Percentiles rank a stretch among this genome's conserved stretches.
These are phyloP conservation scores for Oropetium thomaeum DNA, from an alignment of 176 grass and related monocot species.

Conservation along the genomic window DNA sequence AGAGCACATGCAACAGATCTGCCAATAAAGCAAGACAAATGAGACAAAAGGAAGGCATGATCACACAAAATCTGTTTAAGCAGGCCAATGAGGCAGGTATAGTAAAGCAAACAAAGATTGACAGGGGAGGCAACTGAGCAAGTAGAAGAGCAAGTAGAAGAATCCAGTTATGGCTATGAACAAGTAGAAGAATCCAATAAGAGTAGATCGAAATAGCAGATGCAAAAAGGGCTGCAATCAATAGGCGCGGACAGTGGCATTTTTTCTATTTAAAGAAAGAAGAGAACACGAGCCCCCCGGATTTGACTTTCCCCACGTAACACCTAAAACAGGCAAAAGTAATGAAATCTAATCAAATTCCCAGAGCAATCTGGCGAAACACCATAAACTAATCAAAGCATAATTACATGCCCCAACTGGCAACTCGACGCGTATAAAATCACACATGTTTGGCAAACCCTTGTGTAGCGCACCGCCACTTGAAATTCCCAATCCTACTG, in stretches of 20 bases:
- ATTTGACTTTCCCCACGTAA: conserved; percentile 46
- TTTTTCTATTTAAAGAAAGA: conserved; percentile 30
- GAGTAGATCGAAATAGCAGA: conserved; percentile 30
- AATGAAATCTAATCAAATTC: conserved; percentile 42
- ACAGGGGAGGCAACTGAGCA: not conserved
- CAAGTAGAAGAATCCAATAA: not conserved
- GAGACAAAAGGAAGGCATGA: conserved; percentile 9
- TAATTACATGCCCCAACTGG: conserved; percentile 21
- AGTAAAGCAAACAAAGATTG: not conserved
- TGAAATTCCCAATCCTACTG: conserved; percentile 26
- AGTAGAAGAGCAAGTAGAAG: not conserved
- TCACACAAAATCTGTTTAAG: not conserved
- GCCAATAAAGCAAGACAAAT: conserved; percentile 17
- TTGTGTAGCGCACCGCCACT: not conserved
- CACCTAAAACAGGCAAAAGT: conserved; percentile 31
- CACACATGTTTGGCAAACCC: conserved; percentile 5
- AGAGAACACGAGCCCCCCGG: conserved; percentile 3
- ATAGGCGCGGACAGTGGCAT: not conserved
- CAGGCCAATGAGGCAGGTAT: not conserved
- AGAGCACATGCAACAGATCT: conserved; percentile 82
- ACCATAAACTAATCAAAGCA: conserved; percentile 39
- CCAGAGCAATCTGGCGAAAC: conserved; percentile 12
- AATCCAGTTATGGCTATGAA: conserved; percentile 14
- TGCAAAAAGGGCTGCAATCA: conserved; percentile 21
- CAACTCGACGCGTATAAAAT: conserved; percentile 40